These are phyloP conservation scores for Penicillium expansum DNA, from an alignment of 2,329 filamentous ascomycete genomes.

Conservation along the genomic window DNA sequence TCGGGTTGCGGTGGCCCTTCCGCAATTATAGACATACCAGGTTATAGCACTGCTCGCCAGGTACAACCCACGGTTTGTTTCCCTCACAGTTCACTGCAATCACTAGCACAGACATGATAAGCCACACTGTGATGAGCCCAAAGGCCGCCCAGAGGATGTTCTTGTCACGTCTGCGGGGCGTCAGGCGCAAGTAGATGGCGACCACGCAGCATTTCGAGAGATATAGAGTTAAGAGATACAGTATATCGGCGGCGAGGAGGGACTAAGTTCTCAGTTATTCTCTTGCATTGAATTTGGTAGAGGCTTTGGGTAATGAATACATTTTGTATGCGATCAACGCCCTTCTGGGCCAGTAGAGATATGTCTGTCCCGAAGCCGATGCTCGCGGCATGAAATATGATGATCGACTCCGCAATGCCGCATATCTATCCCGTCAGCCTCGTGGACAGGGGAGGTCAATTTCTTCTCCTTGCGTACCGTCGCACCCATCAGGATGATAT, in stretches of 20 bases:
- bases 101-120: neutral
- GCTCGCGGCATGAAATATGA: neutral
- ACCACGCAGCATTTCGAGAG: neutral
- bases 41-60: neutral
- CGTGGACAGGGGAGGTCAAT: neutral
- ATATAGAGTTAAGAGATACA: neutral
- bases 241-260: neutral
- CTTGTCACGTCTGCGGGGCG: neutral
- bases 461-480: neutral
- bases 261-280: neutral
- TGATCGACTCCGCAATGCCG: neutral
- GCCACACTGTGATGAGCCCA: neutral
- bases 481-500: neutral
- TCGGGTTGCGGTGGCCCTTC: too few species aligned
- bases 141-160: neutral
- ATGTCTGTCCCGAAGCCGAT: slow-evolving; percentile 1
- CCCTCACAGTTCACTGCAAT: neutral
- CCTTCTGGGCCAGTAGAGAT: neutral
- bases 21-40: neutral
- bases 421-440: neutral
- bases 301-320: neutral
- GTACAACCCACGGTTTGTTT: neutral
- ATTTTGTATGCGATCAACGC: neutral
- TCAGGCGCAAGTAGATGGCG: neutral
- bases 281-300: too few species aligned